Base-by-base conservation (phyloP, 192 early-diverging fungal genomes). In the Cetraspora pellucida region DNA sequence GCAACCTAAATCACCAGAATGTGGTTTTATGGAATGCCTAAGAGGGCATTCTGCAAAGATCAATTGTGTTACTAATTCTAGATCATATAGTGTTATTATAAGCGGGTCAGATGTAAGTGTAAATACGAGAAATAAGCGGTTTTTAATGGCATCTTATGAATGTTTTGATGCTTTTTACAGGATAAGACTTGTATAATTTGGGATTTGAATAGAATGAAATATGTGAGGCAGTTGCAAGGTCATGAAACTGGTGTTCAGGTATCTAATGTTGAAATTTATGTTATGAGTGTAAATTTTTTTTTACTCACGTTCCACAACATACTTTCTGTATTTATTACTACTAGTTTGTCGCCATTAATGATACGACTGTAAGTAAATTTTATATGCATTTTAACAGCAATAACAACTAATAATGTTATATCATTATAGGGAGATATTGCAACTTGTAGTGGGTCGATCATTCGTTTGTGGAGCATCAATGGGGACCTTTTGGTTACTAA, bases 171-270 rank as follows among this genome's bases (percentile, higher is more conserved):
- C 30, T 55, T 49, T 77, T 72, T 66, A 16, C 61, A 91, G 83
- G 90, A 91, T 77, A 84, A 85, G 76, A 87, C 85, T 25, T 86
- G 82, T 10, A 87, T 91, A 64, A 70, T 91, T 10, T 91, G 90
- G 90, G 90, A 91, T 78, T 73, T 91, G 52, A 91, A 91, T 44
- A 82, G 90, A 65, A 79, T 84, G 78, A 87, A 84, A 30, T 91
- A 89, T 75, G 88, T 91, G 30, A 81, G 87, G n/a, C 84, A 86
- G 19, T 63, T 91, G 1, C 72, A 74, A 19, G 79, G 82, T n/a
- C 86, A 90, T 57, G 86, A 89, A 57, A 79, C 79, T 63, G 82
- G 82, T 30, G 80, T 91, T 17, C 78, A 85, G 0, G 72, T 87
- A 52, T 49, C 13, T 19, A 52, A 17, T 52, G 19, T 52, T 10